Evolutionary conservation across 345 rosid genomes (phyloP).

Genomic region (Hirschfeldia incana): DNA sequence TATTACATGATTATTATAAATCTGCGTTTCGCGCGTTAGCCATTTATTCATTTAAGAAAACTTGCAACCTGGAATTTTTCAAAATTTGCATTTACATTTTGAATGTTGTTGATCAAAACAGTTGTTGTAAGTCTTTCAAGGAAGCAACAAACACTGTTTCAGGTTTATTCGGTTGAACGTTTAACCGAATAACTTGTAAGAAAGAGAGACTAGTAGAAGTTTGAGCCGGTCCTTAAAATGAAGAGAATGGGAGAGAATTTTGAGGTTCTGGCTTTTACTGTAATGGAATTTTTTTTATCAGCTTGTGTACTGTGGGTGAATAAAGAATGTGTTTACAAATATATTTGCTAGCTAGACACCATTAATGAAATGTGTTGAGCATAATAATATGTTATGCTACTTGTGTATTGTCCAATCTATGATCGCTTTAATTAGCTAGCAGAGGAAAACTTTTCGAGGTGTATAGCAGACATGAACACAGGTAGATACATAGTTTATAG

Average conservation of each 20-base stretch:
- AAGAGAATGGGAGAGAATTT: constrained; percentile 1
- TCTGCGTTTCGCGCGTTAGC: neutral
- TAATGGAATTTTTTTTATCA: constrained; percentile 35
- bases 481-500: constrained; percentile 30
- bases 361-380: constrained; percentile 17
- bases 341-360: constrained; percentile 10
- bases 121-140: neutral
- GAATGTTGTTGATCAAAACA: constrained; percentile 5
- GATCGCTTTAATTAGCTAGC: constrained; percentile 26
- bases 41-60: neutral
- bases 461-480: constrained; percentile 33
- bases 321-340: constrained; percentile 14
- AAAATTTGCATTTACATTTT: neutral
- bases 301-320: constrained; percentile 20
- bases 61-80: neutral
- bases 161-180: too few relatives aligned
- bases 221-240: constrained; percentile 13
- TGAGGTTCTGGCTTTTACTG: constrained; percentile 30
- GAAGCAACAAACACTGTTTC: neutral
- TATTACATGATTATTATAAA: neutral
- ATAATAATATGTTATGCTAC: neutral
- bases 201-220: constrained; percentile 30
- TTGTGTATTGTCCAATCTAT: constrained; percentile 17
- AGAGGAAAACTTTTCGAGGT: constrained; percentile 32
- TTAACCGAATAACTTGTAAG: neutral